Evolutionary conservation across 176 grass and related monocot species (phyloP).

Genomic region (Themeda triandra): DNA sequence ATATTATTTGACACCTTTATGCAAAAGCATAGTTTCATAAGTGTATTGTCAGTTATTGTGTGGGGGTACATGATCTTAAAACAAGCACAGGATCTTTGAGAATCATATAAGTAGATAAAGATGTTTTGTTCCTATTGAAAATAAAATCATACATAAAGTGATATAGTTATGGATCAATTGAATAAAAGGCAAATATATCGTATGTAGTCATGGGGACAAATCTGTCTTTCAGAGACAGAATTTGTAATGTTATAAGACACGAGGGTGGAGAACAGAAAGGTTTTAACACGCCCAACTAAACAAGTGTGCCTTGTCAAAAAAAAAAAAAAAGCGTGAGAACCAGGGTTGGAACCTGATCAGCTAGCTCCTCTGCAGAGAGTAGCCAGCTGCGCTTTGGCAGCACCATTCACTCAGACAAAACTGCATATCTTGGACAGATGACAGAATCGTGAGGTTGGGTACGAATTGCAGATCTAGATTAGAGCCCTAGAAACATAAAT

Average conservation of each 20-base stretch:
- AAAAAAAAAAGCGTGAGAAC: too few relatives aligned
- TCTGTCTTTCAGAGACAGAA: neutral
- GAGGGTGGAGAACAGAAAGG: neutral
- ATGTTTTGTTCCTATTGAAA: neutral
- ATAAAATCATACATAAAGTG: neutral
- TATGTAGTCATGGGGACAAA: too few relatives aligned
- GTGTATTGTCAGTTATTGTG: neutral
- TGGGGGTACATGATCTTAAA: neutral
- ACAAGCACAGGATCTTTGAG: neutral
- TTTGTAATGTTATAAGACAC: neutral
- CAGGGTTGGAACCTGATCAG: neutral
- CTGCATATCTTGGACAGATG: neutral
- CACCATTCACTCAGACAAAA: neutral
- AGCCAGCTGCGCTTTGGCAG: neutral
- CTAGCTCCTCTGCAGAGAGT: neutral
- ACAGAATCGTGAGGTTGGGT: neutral
- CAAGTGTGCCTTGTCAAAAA: too few relatives aligned
- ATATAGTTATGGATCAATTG: neutral
- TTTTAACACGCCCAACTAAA: neutral
- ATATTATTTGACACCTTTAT: neutral
- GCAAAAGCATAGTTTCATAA: neutral
- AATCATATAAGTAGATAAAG: neutral
- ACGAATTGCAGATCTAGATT: neutral
- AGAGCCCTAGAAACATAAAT: neutral
- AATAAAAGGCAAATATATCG: too few relatives aligned